Evolutionary conservation across 75 land plant genomes (phyloP).

Genomic region (Pinus albicaulis): DNA sequence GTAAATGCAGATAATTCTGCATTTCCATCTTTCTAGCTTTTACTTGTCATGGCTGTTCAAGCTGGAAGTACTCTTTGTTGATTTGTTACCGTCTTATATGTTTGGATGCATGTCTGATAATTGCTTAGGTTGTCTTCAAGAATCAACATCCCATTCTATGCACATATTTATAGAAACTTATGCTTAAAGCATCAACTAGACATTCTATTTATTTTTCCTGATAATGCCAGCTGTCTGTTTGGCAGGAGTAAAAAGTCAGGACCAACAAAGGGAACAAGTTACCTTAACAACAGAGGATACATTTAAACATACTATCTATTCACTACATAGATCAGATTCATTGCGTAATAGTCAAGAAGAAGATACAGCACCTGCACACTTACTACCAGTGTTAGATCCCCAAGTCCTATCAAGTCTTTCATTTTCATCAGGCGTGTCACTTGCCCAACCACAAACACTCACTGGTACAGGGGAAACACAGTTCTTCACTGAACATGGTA

Average conservation of each 20-base stretch:
- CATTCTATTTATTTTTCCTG: neutral
- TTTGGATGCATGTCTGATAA: neutral
- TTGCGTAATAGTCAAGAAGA: neutral
- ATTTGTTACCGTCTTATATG: neutral
- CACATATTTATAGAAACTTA: neutral
- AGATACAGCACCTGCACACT: neutral
- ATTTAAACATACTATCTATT: neutral
- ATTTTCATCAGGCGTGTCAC: neutral
- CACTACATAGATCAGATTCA: neutral
- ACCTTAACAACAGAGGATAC: slow-evolving; percentile 4
- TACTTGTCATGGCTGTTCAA: neutral
- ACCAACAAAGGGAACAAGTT: slow-evolving; percentile 5
- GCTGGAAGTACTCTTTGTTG: neutral
- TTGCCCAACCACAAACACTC: neutral
- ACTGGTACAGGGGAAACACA: neutral
- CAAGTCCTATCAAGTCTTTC: neutral
- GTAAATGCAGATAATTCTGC: neutral
- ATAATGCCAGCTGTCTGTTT: slow-evolving; percentile 4
- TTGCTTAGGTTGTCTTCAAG: neutral
- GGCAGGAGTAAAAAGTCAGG: slow-evolving; percentile 1
- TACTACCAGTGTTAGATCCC: neutral
- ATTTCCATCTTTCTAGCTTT: neutral
- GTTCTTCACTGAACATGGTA: neutral
- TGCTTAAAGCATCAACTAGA: neutral
- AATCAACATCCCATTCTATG: slow-evolving; percentile 1